A percentile compares a stretch with the other conserved stretches of the same genome.
phyloP scores from a whole-genome alignment of 345 rosid species.

The Salix purpurea region DNA sequence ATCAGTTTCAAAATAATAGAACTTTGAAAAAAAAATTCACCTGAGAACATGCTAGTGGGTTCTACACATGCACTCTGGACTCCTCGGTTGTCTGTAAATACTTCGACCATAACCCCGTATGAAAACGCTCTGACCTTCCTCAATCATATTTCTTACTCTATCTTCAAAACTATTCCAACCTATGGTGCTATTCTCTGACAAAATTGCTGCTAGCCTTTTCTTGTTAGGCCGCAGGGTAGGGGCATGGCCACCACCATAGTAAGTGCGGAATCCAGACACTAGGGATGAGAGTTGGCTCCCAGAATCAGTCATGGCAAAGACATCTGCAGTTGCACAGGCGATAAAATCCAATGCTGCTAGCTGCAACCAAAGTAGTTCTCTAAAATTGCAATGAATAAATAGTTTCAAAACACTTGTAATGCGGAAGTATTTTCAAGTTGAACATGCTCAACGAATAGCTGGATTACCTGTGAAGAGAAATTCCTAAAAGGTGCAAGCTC shows the following conservation, averaged over 20 bases:
- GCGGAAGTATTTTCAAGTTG: neutral
- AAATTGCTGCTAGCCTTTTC: constrained; percentile 80
- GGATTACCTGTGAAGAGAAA: constrained; percentile 76
- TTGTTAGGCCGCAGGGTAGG: constrained; percentile 85
- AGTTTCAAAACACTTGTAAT: neutral
- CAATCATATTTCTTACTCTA: constrained; percentile 65
- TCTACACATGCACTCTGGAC: constrained; percentile 76
- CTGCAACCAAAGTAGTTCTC: constrained; percentile 33
- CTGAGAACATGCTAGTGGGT: constrained; percentile 8
- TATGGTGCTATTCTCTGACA: constrained; percentile 52
- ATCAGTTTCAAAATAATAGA: neutral
- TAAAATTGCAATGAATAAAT: neutral
- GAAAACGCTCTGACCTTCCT: constrained; percentile 59
- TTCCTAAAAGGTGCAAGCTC: constrained; percentile 85
- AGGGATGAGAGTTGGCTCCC: constrained; percentile 92
- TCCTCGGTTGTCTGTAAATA: constrained; percentile 83
- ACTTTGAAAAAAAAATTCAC: neutral
- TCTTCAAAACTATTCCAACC: constrained; percentile 58
- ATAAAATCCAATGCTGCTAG: constrained; percentile 87
- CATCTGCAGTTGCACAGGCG: constrained; percentile 82
- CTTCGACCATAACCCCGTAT: constrained; percentile 65
- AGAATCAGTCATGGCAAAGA: constrained; percentile 91
- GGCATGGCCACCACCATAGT: constrained; percentile 63
- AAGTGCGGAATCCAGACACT: constrained; percentile 79
- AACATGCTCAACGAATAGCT: neutral